phyloP scores from a whole-genome alignment of 2,329 filamentous ascomycete species.

The Xylaria sp. region DNA sequence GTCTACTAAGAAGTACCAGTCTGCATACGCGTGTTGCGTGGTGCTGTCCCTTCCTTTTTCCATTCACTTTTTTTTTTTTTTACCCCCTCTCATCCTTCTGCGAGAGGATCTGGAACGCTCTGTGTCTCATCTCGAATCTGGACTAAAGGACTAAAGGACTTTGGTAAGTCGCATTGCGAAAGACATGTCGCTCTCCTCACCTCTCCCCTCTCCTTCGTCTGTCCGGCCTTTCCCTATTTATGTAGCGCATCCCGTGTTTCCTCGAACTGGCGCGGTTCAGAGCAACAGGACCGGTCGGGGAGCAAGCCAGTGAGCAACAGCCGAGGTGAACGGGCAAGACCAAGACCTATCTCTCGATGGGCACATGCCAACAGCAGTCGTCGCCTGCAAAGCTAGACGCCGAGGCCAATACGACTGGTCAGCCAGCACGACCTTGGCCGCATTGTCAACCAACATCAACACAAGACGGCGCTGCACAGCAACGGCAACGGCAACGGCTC shows the following conservation, averaged over 20 bases:
- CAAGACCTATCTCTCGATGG: conserved; percentile 1
- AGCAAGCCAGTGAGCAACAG: conserved; percentile 10
- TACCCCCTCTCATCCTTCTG: conserved; percentile 32
- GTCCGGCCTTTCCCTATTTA: conserved; percentile 18
- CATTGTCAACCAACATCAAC: conserved; percentile 22
- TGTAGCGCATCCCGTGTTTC: conserved; percentile 7
- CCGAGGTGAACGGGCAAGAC: conserved; percentile 27
- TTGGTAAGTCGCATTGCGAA: conserved; percentile 38
- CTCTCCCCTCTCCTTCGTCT: too few relatives aligned
- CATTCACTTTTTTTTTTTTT: conserved; percentile 39
- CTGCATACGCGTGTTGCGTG: conserved; percentile 45
- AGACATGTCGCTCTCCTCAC: conserved; percentile 31
- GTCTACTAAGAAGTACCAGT: conserved; percentile 36
- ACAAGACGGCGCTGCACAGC: conserved; percentile 9
- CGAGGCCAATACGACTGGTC: not conserved
- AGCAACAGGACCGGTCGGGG: conserved; percentile 9
- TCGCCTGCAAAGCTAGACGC: conserved; percentile 10
- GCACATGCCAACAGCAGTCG: conserved; percentile 19
- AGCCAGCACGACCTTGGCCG: conserved; percentile 4
- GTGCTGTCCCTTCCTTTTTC: conserved; percentile 48
- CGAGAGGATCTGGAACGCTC: conserved; percentile 40
- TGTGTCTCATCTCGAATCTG: conserved; percentile 41
- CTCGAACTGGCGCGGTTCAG: conserved; percentile 25
- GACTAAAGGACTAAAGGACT: conserved; percentile 42
- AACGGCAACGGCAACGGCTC: conserved; percentile 24